Conservation (phyloP, 192 early-diverging fungal genomes). For the Blastocladiella britannica region DNA sequence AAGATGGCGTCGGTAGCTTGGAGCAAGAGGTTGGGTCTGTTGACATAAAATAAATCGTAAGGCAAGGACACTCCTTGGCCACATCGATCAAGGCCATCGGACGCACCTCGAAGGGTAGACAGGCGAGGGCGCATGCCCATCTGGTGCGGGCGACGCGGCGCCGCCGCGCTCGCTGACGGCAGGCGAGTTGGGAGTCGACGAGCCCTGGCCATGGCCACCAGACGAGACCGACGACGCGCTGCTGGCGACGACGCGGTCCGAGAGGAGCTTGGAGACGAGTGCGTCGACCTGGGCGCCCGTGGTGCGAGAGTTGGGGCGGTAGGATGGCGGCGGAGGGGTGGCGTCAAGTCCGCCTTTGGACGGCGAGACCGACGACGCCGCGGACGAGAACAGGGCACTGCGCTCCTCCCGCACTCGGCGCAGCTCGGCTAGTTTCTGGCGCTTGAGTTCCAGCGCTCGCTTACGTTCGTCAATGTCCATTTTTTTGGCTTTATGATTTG, state of each 20-base stretch:
- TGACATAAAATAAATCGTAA: background rate
- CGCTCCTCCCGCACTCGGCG: constrained; percentile 62
- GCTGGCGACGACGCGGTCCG: background rate
- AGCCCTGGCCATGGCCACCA: background rate
- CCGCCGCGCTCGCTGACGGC: background rate
- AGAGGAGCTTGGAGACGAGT: background rate
- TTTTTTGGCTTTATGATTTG: constrained; percentile 6
- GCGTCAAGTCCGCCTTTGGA: constrained; percentile 1
- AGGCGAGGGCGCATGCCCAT: too few species aligned
- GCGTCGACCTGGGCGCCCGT: background rate
- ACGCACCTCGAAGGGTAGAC: too few species aligned
- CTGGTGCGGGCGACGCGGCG: constrained; percentile 10
- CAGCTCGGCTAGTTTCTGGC: constrained; percentile 75
- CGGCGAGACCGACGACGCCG: background rate
- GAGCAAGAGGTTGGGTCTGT: constrained; percentile 34
- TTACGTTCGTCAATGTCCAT: constrained; percentile 41
- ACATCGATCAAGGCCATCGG: constrained; percentile 1
- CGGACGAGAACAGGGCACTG: constrained; percentile 6
- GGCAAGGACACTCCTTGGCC: background rate
- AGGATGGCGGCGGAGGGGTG: constrained; percentile 3
- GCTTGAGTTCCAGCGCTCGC: constrained; percentile 77
- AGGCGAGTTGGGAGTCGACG: background rate
- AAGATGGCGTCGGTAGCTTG: constrained; percentile 49
- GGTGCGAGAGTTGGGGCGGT: background rate
- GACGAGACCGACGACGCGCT: too few species aligned